Conservation (phyloP, 306 rosid genomes). For the Quercus berberidifolia region DNA sequence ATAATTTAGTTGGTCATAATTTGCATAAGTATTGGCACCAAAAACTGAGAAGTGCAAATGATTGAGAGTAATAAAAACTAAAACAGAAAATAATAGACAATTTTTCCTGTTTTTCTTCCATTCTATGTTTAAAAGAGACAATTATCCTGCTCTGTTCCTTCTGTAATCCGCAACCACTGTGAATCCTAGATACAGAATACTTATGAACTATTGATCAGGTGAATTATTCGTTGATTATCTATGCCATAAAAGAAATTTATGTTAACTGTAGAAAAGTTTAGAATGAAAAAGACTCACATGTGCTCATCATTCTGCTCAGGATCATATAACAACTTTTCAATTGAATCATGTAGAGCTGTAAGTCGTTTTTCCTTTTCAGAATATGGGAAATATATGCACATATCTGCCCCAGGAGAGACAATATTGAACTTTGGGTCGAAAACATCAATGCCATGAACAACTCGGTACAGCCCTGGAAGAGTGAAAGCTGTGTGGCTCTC, state of each 20-base stretch:
- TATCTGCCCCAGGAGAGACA: conserved; percentile 97
- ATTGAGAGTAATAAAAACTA: not conserved
- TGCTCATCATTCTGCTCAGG: conserved; percentile 62
- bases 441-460: conserved; percentile 93
- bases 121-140: not conserved
- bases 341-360: conserved; percentile 71
- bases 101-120: not conserved
- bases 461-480: conserved; percentile 88
- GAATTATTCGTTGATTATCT: not conserved
- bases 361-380: conserved; percentile 73
- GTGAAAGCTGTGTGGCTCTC: conserved; percentile 91
- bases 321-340: conserved; percentile 65
- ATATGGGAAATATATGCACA: conserved; percentile 81
- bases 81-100: not conserved
- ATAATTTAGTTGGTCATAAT: not conserved
- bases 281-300: conserved; percentile 51
- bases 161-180: not conserved
- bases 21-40: not conserved
- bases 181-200: not conserved
- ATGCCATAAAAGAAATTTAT: not conserved
- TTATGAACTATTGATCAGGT: conserved; percentile 1
- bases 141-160: not conserved
- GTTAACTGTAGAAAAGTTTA: not conserved
- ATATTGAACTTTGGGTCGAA: conserved; percentile 98
- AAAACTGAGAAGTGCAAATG: conserved; percentile 6